Evolutionary conservation across 2,329 filamentous ascomycete species (phyloP), one percentile per base, ranked within the genome.

Genomic region (Annulohypoxylon truncatum): DNA sequence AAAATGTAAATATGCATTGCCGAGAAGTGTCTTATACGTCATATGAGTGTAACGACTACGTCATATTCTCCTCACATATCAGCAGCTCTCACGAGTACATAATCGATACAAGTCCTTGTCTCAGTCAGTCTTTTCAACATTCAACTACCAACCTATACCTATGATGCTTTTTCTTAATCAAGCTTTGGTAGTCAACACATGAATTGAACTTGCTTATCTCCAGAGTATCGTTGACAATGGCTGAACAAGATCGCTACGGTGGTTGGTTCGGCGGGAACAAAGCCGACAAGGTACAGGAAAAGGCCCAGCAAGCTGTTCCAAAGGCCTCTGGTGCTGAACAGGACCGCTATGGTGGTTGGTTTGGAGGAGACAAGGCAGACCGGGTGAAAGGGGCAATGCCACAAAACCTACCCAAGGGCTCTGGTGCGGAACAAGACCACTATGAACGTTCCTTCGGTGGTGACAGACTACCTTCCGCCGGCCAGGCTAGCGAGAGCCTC

Each of bases 381-480:
- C 58, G 53, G 9, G 60, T 64, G 8, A 62, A 66, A 13, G 59
- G 71, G 1, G 61, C 61, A 6, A 58, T 74, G 24, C 62, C 58
- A 33, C 44, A 48, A 59, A 46, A 70, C 56, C n/a, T 73, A 47
- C 52, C 55, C 60, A 29, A 61, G 35, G 59, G 44, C 20, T 67
- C 70, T 1, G 67, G 68, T 5, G 73, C 73, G 5, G 73, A 75
- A 38, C 70, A 74, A 35, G 73, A 74, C 35, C 68, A 65, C 1
- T 73, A 73, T 44, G 68, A 58, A 1, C 24, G 68, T 20, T 69
- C 67, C 46, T 74, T 75, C 38, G 71, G 70, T 18, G 68, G 72
- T 9, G 68, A 67, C 29, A 69, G 61, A 31, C 67, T 64, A 54
- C 62, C 55, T 3, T 55, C 61, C 7, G 47, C 54, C 12, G 56